Base-by-base conservation (phyloP, 2,329 filamentous ascomycete species). In the Aspergillus sp. region DNA sequence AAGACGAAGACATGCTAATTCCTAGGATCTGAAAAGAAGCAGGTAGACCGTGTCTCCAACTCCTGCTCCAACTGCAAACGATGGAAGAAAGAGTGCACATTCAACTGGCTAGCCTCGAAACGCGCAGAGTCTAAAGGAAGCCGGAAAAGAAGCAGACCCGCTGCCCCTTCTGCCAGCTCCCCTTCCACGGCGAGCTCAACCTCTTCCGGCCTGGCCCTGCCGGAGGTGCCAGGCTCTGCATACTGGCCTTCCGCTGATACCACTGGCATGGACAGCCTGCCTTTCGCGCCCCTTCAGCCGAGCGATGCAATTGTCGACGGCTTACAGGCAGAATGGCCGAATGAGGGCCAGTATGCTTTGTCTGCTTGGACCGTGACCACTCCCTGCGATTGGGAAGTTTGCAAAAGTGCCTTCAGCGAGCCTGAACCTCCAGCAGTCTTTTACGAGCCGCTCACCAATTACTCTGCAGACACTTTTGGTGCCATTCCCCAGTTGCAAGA, bases 1-100 rank as follows among this genome's bases (percentile, higher is more conserved):
- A 13, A 2, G 13, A 11, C 12, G 13, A 27, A 8, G 27, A 9
- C 26, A 3, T 7, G 13, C 32, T 32, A 41, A 46, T 12, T 47
- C 38, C 6, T 35, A 1, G 0, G 7, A 5, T 5, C 7, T 1
- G 28, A 56, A 47, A 57, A 51, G 46, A 48, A 42, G 7, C 33
- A 46, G 33, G 48, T 44, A 33, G 40, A 45, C 10, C 32, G 7
- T 4, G 33, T 28, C 1, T 49, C 50, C 28, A 48, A 37, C 33
- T 52, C 62, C 9, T 73, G 70, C 41, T 62, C 65, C 3, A 72
- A 73, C 40, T 73, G 70, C 53, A 65, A 62, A 33, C 67, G 68
- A 54, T 71, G 67, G 35, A 69, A 67, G 36, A 72, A 71, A 46
- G 60, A 54, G 10, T 73, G 70, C 47, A 72, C 70, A 0, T 71